Evolutionary conservation across 768 basidiomycete genomes (phyloP).

Genomic region (Tulasnella sp.): DNA sequence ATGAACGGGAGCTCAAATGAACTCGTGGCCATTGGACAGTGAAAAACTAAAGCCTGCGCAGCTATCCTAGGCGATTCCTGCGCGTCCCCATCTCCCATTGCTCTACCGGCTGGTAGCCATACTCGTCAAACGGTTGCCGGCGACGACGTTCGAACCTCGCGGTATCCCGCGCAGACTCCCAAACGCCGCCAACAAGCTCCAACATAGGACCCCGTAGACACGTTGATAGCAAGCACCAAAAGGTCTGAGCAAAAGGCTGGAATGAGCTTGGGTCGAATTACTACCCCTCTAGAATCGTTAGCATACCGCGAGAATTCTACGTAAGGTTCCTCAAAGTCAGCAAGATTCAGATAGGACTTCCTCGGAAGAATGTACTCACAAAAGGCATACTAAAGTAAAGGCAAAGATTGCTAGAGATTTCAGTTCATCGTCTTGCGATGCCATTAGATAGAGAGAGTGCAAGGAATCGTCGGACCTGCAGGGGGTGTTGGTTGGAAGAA

Average conservation of each 20-base stretch:
- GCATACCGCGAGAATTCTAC: not conserved
- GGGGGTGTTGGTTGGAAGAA: conserved; percentile 15
- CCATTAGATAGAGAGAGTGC: conserved; percentile 16
- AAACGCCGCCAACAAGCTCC: not conserved
- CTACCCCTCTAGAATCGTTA: not conserved
- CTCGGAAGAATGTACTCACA: not conserved
- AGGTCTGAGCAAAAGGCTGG: not conserved
- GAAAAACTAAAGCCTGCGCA: no score
- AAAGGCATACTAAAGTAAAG: conserved; percentile 4
- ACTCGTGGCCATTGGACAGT: not conserved
- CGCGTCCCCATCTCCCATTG: conserved; percentile 11
- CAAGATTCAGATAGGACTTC: not conserved
- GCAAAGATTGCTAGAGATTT: conserved; percentile 6
- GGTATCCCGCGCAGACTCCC: conserved; percentile 2
- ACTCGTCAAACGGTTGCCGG: not conserved
- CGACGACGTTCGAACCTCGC: conserved; percentile 4
- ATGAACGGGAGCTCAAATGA: no score
- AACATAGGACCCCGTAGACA: conserved; percentile 5
- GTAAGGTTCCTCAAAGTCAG: not conserved
- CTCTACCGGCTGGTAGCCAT: conserved; percentile 5
- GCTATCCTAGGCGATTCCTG: not conserved
- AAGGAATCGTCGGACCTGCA: not conserved
- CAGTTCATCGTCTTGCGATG: conserved; percentile 8
- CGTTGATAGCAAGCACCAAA: conserved; percentile 11
- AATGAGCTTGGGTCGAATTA: not conserved